Conservation (phyloP, 1,139 yeast species). For the Arxiozyma heterogenica region DNA sequence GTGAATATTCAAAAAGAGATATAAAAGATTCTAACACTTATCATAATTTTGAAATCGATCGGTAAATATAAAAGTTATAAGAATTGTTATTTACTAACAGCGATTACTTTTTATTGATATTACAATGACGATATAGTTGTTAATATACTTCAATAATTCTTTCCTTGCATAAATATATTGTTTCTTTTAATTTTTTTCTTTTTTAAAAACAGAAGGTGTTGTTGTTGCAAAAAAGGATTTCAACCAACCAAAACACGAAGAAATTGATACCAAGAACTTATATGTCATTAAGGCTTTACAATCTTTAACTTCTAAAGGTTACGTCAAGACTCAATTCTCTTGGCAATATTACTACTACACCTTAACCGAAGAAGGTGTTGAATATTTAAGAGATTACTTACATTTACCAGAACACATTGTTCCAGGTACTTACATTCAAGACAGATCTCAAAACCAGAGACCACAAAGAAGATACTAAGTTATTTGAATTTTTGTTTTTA, state of each 20-base stretch:
- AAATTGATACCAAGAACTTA: slow-evolving; percentile 94
- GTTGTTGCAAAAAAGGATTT: slow-evolving; percentile 98
- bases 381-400: slow-evolving; percentile 95
- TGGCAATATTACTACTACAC: slow-evolving; percentile 99
- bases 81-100: not conserved
- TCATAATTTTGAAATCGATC: not conserved
- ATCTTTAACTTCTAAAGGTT: slow-evolving; percentile 98
- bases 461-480: slow-evolving; percentile 42
- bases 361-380: slow-evolving; percentile 99
- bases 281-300: slow-evolving; percentile 98
- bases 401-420: slow-evolving; percentile 98
- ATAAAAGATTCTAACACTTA: not conserved
- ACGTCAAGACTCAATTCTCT: slow-evolving; percentile 98
- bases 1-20: not conserved
- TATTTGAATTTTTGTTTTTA: not conserved
- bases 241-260: slow-evolving; percentile 97
- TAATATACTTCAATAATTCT: no score
- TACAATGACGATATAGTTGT: no score
- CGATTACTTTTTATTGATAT: no score
- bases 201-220: slow-evolving; percentile 74
- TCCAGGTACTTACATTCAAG: slow-evolving; percentile 97
- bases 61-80: not conserved
- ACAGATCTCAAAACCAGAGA: slow-evolving; percentile 74
- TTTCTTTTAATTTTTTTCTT: not conserved
- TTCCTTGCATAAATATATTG: no score